Conservation (phyloP, 495 filamentous ascomycete species). For the Venustampulla echinocandica region DNA sequence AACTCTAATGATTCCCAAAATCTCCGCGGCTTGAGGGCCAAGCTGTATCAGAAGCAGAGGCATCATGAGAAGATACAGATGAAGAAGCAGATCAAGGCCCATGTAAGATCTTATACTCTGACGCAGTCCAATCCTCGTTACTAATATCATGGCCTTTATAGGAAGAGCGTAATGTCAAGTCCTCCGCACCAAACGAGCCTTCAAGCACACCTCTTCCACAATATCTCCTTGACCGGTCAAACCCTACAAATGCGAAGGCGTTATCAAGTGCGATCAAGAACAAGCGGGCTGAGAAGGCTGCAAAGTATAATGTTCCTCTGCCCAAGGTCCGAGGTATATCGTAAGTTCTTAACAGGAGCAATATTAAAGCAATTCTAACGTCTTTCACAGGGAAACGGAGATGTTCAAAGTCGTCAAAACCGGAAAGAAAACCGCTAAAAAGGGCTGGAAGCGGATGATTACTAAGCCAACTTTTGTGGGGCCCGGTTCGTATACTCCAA, state of each 20-base stretch:
- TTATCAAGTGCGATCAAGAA: conserved; percentile 80
- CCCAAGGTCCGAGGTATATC: conserved; percentile 90
- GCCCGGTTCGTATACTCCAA: conserved; percentile 3
- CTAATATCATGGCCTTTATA: too few relatives aligned
- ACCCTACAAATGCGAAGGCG: conserved; percentile 82
- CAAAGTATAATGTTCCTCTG: conserved; percentile 89
- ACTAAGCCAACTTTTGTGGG: conserved; percentile 72
- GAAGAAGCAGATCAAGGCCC: conserved; percentile 88
- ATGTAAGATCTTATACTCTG: too few relatives aligned
- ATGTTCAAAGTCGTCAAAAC: conserved; percentile 98
- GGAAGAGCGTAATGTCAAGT: conserved; percentile 94
- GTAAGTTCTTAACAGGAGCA: too few relatives aligned
- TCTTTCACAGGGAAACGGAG: too few relatives aligned
- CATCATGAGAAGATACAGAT: conserved; percentile 99
- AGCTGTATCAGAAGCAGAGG: conserved; percentile 89
- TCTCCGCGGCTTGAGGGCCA: conserved; percentile 81
- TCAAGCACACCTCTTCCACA: conserved; percentile 9
- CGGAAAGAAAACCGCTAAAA: conserved; percentile 53
- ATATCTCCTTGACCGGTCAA: conserved; percentile 60
- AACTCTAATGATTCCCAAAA: conserved; percentile 88
- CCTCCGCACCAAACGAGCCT: conserved; percentile 21
- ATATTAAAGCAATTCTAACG: too few relatives aligned
- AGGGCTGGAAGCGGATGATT: conserved; percentile 78
- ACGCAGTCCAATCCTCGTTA: conserved; percentile 10
- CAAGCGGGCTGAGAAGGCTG: conserved; percentile 76